Conservation (phyloP, 768 basidiomycete species). For the Termitomyces sp. region DNA sequence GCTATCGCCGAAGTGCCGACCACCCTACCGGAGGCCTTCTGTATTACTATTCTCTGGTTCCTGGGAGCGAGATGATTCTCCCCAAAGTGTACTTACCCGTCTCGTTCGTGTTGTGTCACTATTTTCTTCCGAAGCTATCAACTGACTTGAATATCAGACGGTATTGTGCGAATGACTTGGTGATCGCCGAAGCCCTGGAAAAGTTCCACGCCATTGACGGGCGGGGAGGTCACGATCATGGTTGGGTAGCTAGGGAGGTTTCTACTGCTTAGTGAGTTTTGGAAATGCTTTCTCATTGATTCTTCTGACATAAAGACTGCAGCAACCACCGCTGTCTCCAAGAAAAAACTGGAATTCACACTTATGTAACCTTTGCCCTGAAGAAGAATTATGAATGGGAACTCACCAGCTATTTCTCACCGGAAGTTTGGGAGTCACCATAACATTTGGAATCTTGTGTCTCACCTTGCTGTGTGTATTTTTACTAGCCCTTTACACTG, state of each 20-base stretch:
- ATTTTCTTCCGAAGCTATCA: neutral
- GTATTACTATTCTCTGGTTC: conserved; percentile 27
- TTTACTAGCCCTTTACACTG: neutral
- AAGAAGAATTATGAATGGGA: conserved; percentile 27
- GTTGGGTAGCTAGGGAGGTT: conserved; percentile 27
- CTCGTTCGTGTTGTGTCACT: conserved; percentile 18
- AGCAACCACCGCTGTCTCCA: conserved; percentile 24
- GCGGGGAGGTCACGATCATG: conserved; percentile 13
- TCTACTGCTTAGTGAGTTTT: conserved; percentile 22
- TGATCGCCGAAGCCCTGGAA: conserved; percentile 24
- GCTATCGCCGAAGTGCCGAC: conserved; percentile 12
- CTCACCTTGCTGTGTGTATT: neutral
- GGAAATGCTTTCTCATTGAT: neutral
- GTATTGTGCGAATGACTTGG: conserved; percentile 24
- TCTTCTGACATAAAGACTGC: neutral
- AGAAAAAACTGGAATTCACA: conserved; percentile 23
- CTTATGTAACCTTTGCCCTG: conserved; percentile 27
- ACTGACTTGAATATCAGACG: conserved; percentile 15
- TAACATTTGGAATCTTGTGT: neutral
- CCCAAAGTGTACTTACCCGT: conserved; percentile 30
- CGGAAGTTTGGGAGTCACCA: conserved; percentile 21
- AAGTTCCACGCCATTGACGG: conserved; percentile 19
- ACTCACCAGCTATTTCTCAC: conserved; percentile 29
- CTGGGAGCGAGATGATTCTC: conserved; percentile 22
- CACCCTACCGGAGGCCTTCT: conserved; percentile 24